A percentile compares a stretch with the other conserved stretches of the same genome.
Conservation (phyloP, 2,329 filamentous ascomycete genomes). For the Diplodia intermedia region DNA sequence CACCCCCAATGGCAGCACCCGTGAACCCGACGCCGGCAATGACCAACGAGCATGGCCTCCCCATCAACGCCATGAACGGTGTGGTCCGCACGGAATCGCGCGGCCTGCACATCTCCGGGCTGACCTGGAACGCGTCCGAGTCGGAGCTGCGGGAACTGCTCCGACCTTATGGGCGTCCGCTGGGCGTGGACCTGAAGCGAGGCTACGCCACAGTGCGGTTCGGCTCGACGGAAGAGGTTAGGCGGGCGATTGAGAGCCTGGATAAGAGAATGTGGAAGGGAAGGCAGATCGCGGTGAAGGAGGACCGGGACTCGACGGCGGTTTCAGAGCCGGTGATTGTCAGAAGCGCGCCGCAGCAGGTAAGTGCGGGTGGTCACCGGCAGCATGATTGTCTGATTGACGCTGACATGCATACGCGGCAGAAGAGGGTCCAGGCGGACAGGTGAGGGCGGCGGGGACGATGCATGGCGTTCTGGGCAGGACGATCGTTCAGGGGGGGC, state of each 20-base stretch:
- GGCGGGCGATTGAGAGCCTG: slow-evolving; percentile 41
- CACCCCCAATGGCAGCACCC: slow-evolving; percentile 19
- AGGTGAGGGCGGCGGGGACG: background rate
- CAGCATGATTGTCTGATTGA: slow-evolving; percentile 2
- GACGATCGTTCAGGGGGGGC: background rate
- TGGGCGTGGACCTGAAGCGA: slow-evolving; percentile 40
- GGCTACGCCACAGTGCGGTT: slow-evolving; percentile 45
- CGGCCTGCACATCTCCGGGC: slow-evolving; percentile 46
- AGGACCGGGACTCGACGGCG: slow-evolving; percentile 46
- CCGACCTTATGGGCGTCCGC: slow-evolving; percentile 38
- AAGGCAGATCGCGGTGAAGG: slow-evolving; percentile 43
- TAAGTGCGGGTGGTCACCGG: slow-evolving; percentile 10
- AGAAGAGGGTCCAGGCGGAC: background rate
- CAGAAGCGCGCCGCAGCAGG: slow-evolving; percentile 37
- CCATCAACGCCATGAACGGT: slow-evolving; percentile 48
- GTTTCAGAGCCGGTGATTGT: slow-evolving; percentile 43
- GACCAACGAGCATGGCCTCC: slow-evolving; percentile 43
- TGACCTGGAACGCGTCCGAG: slow-evolving; percentile 41
- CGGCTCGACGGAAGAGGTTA: slow-evolving; percentile 42
- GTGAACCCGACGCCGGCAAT: background rate
- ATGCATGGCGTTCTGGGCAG: slow-evolving; percentile 2
- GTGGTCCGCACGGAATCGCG: slow-evolving; percentile 47
- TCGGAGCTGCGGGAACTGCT: slow-evolving; percentile 42
- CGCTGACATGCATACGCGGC: slow-evolving; percentile 26
- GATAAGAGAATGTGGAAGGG: slow-evolving; percentile 42